Conservation (phyloP, 2,329 filamentous ascomycete species). For the Penicillium concentricum region DNA sequence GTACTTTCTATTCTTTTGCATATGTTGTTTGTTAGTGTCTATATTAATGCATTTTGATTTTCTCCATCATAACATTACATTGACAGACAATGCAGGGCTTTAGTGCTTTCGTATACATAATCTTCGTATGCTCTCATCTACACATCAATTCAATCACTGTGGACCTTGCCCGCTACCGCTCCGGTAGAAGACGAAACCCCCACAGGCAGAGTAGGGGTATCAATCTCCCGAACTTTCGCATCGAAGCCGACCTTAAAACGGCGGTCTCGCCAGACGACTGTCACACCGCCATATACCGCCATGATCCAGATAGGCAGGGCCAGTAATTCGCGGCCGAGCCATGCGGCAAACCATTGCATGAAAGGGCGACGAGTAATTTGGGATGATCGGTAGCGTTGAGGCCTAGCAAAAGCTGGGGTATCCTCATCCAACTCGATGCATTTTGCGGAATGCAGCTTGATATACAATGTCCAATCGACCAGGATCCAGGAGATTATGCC, state of each 20-base stretch:
- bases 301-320: constrained; percentile 87
- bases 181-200: constrained; percentile 25
- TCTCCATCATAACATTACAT: not conserved
- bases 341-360: constrained; percentile 72
- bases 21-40: constrained; percentile 8
- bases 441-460: constrained; percentile 68
- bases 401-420: constrained; percentile 70
- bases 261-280: constrained; percentile 82
- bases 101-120: constrained; percentile 9
- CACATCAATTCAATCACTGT: constrained; percentile 22
- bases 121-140: not conserved
- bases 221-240: constrained; percentile 70
- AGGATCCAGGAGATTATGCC: constrained; percentile 70
- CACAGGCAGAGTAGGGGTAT: constrained; percentile 14
- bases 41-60: constrained; percentile 8
- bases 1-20: constrained; percentile 6
- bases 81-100: not conserved
- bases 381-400: constrained; percentile 43
- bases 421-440: constrained; percentile 69
- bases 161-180: constrained; percentile 13
- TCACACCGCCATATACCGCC: constrained; percentile 85
- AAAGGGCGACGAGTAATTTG: constrained; percentile 56
- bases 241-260: constrained; percentile 79
- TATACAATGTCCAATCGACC: constrained; percentile 72
- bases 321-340: constrained; percentile 78